A percentile compares a stretch with the other conserved stretches of the same genome.
These are phyloP conservation scores for Linnemannia zychae DNA, from an alignment of 192 early-diverging fungal species.

Conservation along the genomic window DNA sequence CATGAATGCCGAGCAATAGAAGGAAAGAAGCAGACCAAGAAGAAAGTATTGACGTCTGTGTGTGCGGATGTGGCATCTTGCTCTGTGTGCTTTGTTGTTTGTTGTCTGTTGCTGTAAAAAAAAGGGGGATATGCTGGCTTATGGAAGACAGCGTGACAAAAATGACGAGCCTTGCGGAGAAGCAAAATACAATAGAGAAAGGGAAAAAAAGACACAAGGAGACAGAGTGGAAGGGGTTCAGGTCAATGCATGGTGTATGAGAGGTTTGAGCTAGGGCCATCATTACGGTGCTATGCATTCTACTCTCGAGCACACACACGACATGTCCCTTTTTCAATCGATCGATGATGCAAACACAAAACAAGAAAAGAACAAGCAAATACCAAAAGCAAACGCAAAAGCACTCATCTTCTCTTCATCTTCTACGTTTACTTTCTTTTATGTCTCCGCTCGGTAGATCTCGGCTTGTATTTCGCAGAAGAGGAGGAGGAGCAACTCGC, in stretches of 20 bases:
- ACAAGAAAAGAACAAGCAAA: neutral
- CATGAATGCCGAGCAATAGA: neutral
- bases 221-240: neutral
- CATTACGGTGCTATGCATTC: neutral
- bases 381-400: neutral
- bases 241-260: neutral
- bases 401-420: neutral
- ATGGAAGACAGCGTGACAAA: constrained; percentile 7
- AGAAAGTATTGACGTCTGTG: neutral
- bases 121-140: constrained; percentile 5
- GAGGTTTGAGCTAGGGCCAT: neutral
- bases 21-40: neutral
- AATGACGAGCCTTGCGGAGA: neutral
- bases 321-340: neutral
- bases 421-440: neutral
- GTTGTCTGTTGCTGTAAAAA: neutral
- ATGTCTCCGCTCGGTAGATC: constrained; percentile 30
- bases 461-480: constrained; percentile 54
- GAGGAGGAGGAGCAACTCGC: constrained; percentile 54
- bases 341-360: neutral
- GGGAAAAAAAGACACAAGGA: neutral
- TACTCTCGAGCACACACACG: neutral
- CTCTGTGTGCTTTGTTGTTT: neutral
- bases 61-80: neutral
- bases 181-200: neutral